phyloP scores from a whole-genome alignment of 805 yeast genomes.

The Torulaspora maleeae region DNA sequence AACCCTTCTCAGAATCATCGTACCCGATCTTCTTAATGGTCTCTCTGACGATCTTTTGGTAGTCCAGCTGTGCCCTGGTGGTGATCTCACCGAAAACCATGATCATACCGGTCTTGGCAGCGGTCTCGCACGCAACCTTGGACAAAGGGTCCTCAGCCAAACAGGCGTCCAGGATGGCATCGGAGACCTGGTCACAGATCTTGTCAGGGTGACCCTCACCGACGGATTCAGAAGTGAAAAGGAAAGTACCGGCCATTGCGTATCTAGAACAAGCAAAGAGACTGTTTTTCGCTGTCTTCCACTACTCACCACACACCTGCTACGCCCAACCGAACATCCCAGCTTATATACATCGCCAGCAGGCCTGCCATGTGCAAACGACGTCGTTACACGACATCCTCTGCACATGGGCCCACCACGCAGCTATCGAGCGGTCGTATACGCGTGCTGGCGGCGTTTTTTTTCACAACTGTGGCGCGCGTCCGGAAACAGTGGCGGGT shows the following conservation, averaged over 20 bases:
- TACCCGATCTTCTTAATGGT: slow-evolving; percentile 98
- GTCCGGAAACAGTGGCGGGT: no score
- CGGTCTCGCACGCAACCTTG: slow-evolving; percentile 99
- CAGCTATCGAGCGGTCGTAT: no score
- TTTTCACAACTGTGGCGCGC: no score
- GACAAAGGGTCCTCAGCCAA: slow-evolving; percentile 92
- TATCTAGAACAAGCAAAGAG: neutral
- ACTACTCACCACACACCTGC: no score
- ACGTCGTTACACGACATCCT: no score
- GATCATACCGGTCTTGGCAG: slow-evolving; percentile 98
- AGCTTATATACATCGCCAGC: no score
- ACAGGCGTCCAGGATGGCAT: slow-evolving; percentile 97
- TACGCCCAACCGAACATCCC: no score
- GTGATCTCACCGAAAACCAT: slow-evolving; percentile 99
- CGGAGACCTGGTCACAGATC: slow-evolving; percentile 98
- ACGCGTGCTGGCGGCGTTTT: no score
- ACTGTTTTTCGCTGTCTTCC: no score
- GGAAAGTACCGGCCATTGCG: slow-evolving; percentile 42
- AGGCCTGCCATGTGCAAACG: no score
- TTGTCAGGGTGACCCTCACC: slow-evolving; percentile 95
- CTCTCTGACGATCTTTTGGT: slow-evolving; percentile 96
- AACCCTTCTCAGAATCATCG: slow-evolving; percentile 93
- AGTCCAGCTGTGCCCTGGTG: slow-evolving; percentile 91
- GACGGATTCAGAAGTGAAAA: slow-evolving; percentile 82
- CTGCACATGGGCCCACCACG: no score